Conservation (phyloP, 257 asterid species). For the Penstemon eatonii region DNA sequence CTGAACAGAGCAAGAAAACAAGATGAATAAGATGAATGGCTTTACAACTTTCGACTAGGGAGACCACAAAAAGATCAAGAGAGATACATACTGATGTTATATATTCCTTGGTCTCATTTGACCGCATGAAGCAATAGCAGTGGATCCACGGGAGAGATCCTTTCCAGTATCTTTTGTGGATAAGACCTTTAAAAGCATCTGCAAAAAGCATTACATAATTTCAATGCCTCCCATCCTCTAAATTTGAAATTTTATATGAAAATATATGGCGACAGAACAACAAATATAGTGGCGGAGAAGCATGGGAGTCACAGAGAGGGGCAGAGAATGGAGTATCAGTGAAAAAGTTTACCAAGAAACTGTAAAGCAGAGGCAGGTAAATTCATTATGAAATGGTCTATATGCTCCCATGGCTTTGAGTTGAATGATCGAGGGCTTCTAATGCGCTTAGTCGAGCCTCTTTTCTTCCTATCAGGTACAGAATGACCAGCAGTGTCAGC, state of each 20-base stretch:
- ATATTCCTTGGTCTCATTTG: conserved; percentile 62
- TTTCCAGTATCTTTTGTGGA: conserved; percentile 65
- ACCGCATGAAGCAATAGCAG: conserved; percentile 90
- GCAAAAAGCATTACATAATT: conserved; percentile 21
- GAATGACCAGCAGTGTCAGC: conserved; percentile 27
- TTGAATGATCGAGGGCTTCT: conserved; percentile 45
- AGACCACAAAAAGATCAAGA: not conserved
- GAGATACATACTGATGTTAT: conserved; percentile 54
- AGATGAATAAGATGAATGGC: not conserved
- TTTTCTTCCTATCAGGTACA: conserved; percentile 50
- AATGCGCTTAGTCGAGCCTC: conserved; percentile 49
- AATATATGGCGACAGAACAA: not conserved
- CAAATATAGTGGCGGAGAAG: not conserved
- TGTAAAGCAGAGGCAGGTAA: conserved; percentile 90
- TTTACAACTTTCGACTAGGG: not conserved
- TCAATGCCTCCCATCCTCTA: conserved; percentile 19
- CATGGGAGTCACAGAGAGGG: not conserved
- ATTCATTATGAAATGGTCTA: conserved; percentile 92
- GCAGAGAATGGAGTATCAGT: conserved; percentile 3
- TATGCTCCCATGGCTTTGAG: conserved; percentile 83
- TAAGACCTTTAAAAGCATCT: conserved; percentile 75
- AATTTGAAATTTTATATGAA: not conserved
- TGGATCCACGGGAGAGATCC: conserved; percentile 89
- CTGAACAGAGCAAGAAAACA: conserved; percentile 34
- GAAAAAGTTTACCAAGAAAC: conserved; percentile 66